A percentile compares a stretch with the other conserved stretches of the same genome.
Conservation (phyloP, 768 basidiomycete species). For the Tylopilus subfusipes region DNA sequence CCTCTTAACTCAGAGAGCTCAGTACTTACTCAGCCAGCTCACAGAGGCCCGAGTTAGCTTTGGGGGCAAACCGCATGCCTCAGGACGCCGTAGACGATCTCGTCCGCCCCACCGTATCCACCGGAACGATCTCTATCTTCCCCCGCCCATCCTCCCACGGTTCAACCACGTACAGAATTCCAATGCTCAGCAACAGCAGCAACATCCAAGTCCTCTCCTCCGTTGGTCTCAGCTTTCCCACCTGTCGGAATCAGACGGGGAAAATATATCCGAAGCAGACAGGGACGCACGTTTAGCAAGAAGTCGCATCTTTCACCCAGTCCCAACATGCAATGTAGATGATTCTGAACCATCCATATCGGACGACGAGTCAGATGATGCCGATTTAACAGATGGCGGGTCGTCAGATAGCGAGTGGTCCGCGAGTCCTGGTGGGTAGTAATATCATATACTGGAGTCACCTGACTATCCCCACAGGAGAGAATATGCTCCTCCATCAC, state of each 20-base stretch:
- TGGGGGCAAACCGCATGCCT: background rate
- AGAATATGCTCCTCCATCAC: constrained; percentile 35
- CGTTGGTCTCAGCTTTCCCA: constrained; percentile 25
- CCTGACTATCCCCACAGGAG: constrained; percentile 21
- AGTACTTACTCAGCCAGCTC: constrained; percentile 44
- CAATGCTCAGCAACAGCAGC: constrained; percentile 6
- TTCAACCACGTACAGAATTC: constrained; percentile 13
- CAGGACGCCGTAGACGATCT: background rate
- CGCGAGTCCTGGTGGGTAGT: constrained; percentile 35
- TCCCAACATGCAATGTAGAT: constrained; percentile 16
- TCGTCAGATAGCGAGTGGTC: constrained; percentile 39
- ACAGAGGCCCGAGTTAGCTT: constrained; percentile 14
- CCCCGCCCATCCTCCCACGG: constrained; percentile 34
- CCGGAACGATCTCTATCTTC: constrained; percentile 50
- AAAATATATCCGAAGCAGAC: constrained; percentile 58
- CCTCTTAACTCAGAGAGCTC: constrained; percentile 57
- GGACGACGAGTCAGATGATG: constrained; percentile 79
- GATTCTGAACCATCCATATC: constrained; percentile 52
- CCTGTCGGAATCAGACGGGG: constrained; percentile 63
- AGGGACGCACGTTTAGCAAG: constrained; percentile 73
- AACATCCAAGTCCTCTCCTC: constrained; percentile 4
- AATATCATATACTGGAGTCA: background rate
- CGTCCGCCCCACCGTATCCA: constrained; percentile 28
- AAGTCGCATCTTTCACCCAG: constrained; percentile 47
- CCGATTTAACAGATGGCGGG: constrained; percentile 55